Percentiles rank a stretch among this genome's conserved stretches.
Evolutionary conservation across 2,329 filamentous ascomycete species (phyloP).

Genomic region (Exophiala viscosa): DNA sequence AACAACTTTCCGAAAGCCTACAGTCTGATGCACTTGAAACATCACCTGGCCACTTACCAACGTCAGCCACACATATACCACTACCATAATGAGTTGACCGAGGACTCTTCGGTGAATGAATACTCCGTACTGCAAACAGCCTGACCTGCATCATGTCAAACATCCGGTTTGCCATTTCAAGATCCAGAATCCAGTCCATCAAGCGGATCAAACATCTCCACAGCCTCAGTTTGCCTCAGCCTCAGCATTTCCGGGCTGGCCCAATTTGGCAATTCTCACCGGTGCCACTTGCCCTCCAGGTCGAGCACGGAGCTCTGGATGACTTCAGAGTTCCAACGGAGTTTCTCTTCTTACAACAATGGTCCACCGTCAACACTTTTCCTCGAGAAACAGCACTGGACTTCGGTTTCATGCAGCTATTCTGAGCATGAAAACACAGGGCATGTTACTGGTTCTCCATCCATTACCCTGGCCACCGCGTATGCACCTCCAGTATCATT

Average conservation of each 20-base stretch:
- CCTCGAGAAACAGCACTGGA: not conserved
- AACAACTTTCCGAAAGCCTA: too few species aligned
- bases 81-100: too few species aligned
- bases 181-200: not conserved
- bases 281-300: constrained; percentile 12
- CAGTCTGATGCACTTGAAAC: too few species aligned
- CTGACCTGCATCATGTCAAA: too few species aligned
- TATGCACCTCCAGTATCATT: constrained; percentile 5
- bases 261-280: constrained; percentile 20
- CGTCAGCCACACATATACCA: too few species aligned
- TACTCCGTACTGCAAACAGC: too few species aligned
- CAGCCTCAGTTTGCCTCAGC: not conserved
- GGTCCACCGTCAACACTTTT: not conserved
- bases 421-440: too few species aligned
- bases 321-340: not conserved
- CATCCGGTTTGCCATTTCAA: too few species aligned
- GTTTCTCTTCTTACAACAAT: not conserved
- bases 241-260: constrained; percentile 7
- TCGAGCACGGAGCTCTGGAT: not conserved
- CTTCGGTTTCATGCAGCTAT: not conserved
- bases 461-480: constrained; percentile 6
- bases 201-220: not conserved
- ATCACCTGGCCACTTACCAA: too few species aligned
- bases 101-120: too few species aligned
- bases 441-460: not conserved